Percentiles rank a stretch among this genome's conserved stretches.
phyloP scores from a whole-genome alignment of 2,329 filamentous ascomycete genomes.

The Diaporthe sp. region DNA sequence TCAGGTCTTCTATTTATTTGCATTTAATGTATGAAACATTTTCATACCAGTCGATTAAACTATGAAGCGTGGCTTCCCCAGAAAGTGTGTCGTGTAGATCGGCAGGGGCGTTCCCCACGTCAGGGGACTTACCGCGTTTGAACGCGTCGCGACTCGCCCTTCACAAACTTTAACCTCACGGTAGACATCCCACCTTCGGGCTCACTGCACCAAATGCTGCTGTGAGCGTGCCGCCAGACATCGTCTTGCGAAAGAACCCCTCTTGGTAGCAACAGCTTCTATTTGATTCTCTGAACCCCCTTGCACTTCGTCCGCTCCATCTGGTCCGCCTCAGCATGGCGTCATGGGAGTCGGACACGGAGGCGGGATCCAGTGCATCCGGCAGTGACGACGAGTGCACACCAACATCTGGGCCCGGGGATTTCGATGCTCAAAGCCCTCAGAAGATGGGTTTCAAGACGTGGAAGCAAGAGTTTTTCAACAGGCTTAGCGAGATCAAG shows the following conservation, averaged over 20 bases:
- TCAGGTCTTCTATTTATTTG: neutral
- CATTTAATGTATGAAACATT: neutral
- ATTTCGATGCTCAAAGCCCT: neutral
- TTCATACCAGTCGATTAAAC: neutral
- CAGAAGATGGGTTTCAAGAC: neutral
- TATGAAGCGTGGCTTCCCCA: neutral
- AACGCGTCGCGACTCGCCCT: constrained; percentile 7
- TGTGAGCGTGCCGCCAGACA: neutral
- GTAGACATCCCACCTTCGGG: neutral
- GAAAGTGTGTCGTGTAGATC: constrained; percentile 3
- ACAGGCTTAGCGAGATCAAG: neutral
- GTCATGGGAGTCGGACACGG: neutral
- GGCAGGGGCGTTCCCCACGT: neutral
- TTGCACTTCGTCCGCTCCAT: neutral
- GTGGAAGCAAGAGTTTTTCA: neutral
- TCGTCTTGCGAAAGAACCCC: neutral
- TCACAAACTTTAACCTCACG: neutral
- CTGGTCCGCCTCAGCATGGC: neutral
- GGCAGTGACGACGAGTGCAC: neutral
- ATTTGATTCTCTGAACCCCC: neutral
- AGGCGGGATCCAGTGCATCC: neutral
- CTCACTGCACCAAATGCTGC: neutral
- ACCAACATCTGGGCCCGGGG: neutral
- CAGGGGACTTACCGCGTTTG: neutral
- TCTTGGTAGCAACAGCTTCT: neutral